Evolutionary conservation across 345 rosid genomes (phyloP), one percentile per base, ranked within the genome.

Genomic region (Salix dunnii): DNA sequence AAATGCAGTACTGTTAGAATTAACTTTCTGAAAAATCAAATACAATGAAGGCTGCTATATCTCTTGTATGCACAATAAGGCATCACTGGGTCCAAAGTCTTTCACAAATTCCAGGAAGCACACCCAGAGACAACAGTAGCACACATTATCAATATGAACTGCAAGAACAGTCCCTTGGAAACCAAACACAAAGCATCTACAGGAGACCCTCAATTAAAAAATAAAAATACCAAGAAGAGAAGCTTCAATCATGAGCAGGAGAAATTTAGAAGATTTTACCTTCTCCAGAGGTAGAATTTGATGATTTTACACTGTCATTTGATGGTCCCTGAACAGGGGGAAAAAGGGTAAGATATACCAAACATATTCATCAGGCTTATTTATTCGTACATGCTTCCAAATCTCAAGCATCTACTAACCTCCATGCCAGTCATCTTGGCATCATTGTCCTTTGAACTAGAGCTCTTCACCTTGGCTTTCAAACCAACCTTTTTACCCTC

Each of bases 401-500:
- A 42, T 27, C 28, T 77, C 51, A 73, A 80, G 61, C 31, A 67
- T 74, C 7, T 55, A 65, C 66, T 74, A 84, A 91, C 98, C 95
- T 87, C 96, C 21, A 87, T 92, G 77, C 91, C 93, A 23, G 88
- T 76, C 95, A 92, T 91, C 86, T 90, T 96, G 71, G 85, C 86
- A 73, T 92, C 94, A 36, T 64, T 78, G 74, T 87, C 96, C 72
- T 92, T 89, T 48, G 91, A 79, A 80, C 78, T 77, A 58, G 92
- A 79, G 76, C 73, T 83, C 78, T 89, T 86, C 86, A 90, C 87
- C 10, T 78, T 79, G 48, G 79, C 67, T 74, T 88, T 89, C 69
- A 94, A 80, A 79, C 98, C 98, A 78, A 87, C 90, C 86, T 88
- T 92, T 83, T 91, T 90, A 70, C 94, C 93, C 77, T 94, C 98